Percentiles rank a stretch among this genome's conserved stretches.
phyloP scores from a whole-genome alignment of 169 alveolate genomes.

The Eimeria necatrix region DNA sequence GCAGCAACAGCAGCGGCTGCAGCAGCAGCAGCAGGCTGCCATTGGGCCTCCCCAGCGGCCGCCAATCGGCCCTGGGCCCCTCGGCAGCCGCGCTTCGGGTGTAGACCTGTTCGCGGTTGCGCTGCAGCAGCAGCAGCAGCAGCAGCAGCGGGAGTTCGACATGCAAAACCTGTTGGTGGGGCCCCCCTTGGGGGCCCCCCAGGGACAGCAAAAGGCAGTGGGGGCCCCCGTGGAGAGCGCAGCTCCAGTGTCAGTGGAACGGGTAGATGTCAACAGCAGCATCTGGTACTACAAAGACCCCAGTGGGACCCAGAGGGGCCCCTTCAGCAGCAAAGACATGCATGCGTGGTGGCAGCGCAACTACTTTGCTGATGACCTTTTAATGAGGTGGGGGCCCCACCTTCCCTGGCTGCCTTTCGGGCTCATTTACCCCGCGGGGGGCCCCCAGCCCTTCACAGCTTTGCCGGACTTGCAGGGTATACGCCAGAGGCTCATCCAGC shows the following conservation, averaged over 20 bases:
- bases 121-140: slow-evolving; percentile 58
- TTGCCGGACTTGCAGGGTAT: slow-evolving; percentile 47
- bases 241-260: background rate
- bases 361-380: slow-evolving; percentile 25
- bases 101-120: slow-evolving; percentile 44
- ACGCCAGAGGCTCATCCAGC: slow-evolving; percentile 65
- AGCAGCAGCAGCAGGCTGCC: slow-evolving; percentile 24
- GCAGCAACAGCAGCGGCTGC: slow-evolving; percentile 68
- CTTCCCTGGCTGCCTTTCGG: slow-evolving; percentile 61
- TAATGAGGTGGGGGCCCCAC: slow-evolving; percentile 45
- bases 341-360: slow-evolving; percentile 63
- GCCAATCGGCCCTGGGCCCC: slow-evolving; percentile 51
- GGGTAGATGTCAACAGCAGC: slow-evolving; percentile 23
- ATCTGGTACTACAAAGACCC: slow-evolving; percentile 63
- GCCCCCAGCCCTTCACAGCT: slow-evolving; percentile 56
- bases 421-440: slow-evolving; percentile 54
- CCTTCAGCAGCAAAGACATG: slow-evolving; percentile 69
- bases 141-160: slow-evolving; percentile 48
- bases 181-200: slow-evolving; percentile 23
- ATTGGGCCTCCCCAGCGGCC: slow-evolving; percentile 32
- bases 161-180: slow-evolving; percentile 38
- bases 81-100: slow-evolving; percentile 4
- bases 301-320: slow-evolving; percentile 67
- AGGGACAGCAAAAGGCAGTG: slow-evolving; percentile 32
- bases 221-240: slow-evolving; percentile 26